A percentile compares a stretch with the other conserved stretches of the same genome.
These are phyloP conservation scores for Tephrocybe sp. DNA, from an alignment of 768 basidiomycete species.

Conservation along the genomic window DNA sequence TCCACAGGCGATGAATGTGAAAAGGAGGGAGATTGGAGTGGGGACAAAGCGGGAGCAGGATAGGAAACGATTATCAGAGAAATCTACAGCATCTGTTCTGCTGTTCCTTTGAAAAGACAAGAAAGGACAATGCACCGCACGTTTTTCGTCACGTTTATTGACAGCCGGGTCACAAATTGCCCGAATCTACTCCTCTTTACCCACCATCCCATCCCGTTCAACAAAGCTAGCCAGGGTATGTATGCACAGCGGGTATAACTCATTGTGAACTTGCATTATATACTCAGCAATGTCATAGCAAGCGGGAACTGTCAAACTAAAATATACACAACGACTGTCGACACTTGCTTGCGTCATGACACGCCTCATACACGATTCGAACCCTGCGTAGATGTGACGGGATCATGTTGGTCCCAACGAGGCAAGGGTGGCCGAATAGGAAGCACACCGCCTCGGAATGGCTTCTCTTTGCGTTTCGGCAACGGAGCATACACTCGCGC, in stretches of 20 bases:
- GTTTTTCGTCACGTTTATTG: conserved; percentile 22
- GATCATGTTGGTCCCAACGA: conserved; percentile 22
- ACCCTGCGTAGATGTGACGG: not conserved
- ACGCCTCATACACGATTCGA: not conserved
- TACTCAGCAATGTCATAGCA: not conserved
- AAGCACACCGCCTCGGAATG: conserved; percentile 23
- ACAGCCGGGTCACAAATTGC: conserved; percentile 12
- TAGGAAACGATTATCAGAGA: conserved; percentile 25
- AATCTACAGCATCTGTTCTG: conserved; percentile 33
- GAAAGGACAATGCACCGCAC: conserved; percentile 29
- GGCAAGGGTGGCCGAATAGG: conserved; percentile 25
- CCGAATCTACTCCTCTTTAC: not conserved
- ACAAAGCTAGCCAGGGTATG: not conserved
- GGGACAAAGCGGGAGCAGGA: conserved; percentile 18
- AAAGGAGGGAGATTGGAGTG: conserved; percentile 1
- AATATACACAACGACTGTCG: conserved; percentile 1
- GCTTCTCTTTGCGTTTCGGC: conserved; percentile 18
- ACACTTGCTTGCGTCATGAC: conserved; percentile 1
- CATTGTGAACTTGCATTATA: not conserved
- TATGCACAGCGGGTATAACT: not conserved
- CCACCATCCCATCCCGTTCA: conserved; percentile 2
- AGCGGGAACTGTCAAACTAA: conserved; percentile 4
- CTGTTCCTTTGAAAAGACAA: conserved; percentile 21
- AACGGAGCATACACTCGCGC: conserved; percentile 17
- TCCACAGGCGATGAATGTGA: conserved; percentile 27